Evolutionary conservation across 495 filamentous ascomycete species (phyloP), one percentile per base, ranked within the genome.

Genomic region (Penicillium pulvis): DNA sequence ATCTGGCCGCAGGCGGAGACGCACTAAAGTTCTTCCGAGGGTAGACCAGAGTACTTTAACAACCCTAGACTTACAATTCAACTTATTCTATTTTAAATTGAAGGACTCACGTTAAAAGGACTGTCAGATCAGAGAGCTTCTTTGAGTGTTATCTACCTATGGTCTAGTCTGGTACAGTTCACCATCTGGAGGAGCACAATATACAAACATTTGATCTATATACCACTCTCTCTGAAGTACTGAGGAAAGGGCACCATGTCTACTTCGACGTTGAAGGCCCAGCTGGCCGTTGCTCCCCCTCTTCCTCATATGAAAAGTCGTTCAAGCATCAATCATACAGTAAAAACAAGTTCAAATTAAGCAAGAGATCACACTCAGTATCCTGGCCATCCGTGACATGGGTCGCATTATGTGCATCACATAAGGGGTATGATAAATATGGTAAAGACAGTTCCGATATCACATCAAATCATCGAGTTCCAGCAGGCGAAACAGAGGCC

Each of bases 11-110:
- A 66, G 68, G 58, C 60, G 69, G 61, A 64, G 54, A 47, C 75
- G 74, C 67, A 53, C 26, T 61, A 74, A 75, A 55, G 62, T 75
- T 78, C 58, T 73, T 76, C 75, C 75, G 74, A 3, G 30, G 16
- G 26, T 17, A 49, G 4, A 7, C 2, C 39, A 41, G 6, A 36
- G 33, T 36, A 36, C 33, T 11, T 9, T 10, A 12, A 36, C 33
- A 2, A 41, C 16, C 2, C 10, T 36, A 36, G 1, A 36, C 4
- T 14, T 36, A 1, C 39, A 39, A 14, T 16, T 39, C 35, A 41
- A n/a, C 39, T 17, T 41, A 16, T 5, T n/a, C 16, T 41, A 4
- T 41, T 41, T 17, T 8, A 41, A 17, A 17, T 7, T 12, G 8
- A 36, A 36, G 10, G 33, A 4, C 11, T 35, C 33, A 35, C 33